Evolutionary conservation across 2,329 filamentous ascomycete species (phyloP).

Genomic region (Chaetomiaceae sp.): DNA sequence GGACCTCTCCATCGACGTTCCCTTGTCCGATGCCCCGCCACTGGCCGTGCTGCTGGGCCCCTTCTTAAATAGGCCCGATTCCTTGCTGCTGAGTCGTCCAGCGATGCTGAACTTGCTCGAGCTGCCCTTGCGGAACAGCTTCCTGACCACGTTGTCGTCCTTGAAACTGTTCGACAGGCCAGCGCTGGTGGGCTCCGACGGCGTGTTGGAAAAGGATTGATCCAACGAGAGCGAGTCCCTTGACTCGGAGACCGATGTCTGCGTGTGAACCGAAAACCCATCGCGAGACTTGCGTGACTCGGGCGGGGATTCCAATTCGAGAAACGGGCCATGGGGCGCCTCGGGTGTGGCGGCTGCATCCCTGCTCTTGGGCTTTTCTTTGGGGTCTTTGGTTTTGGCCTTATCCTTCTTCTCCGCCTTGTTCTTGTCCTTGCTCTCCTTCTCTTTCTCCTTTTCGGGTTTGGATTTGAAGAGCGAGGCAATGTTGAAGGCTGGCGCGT

Average conservation of each 20-base stretch:
- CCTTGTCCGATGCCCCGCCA: conserved; percentile 54
- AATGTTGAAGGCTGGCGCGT: conserved; percentile 77
- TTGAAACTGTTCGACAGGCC: conserved; percentile 40
- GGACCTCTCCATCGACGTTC: conserved; percentile 51
- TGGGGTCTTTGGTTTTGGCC: conserved; percentile 34
- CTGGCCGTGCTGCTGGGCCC: conserved; percentile 45
- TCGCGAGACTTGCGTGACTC: conserved; percentile 55
- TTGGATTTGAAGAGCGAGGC: conserved; percentile 58
- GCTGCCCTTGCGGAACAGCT: conserved; percentile 62
- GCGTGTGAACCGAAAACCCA: conserved; percentile 53
- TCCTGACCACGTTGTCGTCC: conserved; percentile 53
- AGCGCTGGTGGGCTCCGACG: conserved; percentile 47
- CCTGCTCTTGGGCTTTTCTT: conserved; percentile 37
- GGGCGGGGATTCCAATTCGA: conserved; percentile 47
- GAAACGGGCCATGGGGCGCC: conserved; percentile 35
- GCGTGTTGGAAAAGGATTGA: conserved; percentile 51
- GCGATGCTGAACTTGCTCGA: conserved; percentile 62
- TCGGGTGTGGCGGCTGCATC: conserved; percentile 32
- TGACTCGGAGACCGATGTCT: conserved; percentile 56
- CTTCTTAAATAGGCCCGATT: conserved; percentile 55
- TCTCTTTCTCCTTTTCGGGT: conserved; percentile 37
- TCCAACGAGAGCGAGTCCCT: conserved; percentile 56
- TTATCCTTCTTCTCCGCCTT: conserved; percentile 39
- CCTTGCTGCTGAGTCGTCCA: conserved; percentile 51
- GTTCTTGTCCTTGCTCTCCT: conserved; percentile 33